Conservation (phyloP, 352 stramenopile genomes). For the Pilasporangium apinafurcum region DNA sequence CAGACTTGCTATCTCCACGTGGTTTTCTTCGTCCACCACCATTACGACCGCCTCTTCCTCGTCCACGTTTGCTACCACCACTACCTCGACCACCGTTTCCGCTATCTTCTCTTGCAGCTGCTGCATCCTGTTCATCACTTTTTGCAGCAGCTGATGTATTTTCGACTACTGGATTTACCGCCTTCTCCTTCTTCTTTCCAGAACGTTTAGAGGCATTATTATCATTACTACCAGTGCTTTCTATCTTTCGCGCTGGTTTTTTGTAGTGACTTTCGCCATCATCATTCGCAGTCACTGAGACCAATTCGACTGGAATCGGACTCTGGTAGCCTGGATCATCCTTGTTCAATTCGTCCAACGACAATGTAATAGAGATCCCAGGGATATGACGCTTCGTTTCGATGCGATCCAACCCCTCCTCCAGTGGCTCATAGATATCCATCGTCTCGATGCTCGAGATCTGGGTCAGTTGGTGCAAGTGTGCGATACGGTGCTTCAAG, state of each 20-base stretch:
- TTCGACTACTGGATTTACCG: too few species aligned
- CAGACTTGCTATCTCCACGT: slow-evolving; percentile 6
- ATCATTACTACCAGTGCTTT: too few species aligned
- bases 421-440: slow-evolving; percentile 80
- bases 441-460: slow-evolving; percentile 76
- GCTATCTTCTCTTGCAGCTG: not conserved
- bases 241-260: slow-evolving; percentile 14
- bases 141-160: slow-evolving; percentile 4
- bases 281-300: slow-evolving; percentile 20
- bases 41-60: slow-evolving; percentile 8
- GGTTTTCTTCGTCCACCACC: slow-evolving; percentile 2
- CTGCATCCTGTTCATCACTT: not conserved
- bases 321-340: slow-evolving; percentile 64
- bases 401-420: slow-evolving; percentile 78
- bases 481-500: slow-evolving; percentile 67
- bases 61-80: slow-evolving; percentile 14
- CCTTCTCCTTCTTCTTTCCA: slow-evolving; percentile 14
- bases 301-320: slow-evolving; percentile 54
- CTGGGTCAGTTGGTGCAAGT: slow-evolving; percentile 72
- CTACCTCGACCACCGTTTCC: slow-evolving; percentile 4
- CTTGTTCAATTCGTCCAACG: slow-evolving; percentile 52
- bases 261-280: slow-evolving; percentile 13
- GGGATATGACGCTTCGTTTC: slow-evolving; percentile 68
- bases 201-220: slow-evolving; percentile 8
- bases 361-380: slow-evolving; percentile 70